phyloP scores from a whole-genome alignment of 2,329 filamentous ascomycete genomes.

The Nothomitra cinnamomea region DNA sequence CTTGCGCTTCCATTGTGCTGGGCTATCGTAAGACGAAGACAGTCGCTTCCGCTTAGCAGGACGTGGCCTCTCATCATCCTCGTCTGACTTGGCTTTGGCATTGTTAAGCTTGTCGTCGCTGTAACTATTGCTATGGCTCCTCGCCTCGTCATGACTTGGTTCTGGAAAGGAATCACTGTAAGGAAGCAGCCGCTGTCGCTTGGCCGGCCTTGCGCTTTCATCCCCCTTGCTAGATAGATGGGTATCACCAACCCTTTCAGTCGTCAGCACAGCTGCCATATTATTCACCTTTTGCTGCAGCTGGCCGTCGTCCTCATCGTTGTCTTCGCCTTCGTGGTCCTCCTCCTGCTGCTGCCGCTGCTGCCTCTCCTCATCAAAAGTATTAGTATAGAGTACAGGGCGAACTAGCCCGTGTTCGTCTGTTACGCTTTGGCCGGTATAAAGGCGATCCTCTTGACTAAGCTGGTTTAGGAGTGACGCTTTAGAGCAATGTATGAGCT shows the following conservation, averaged over 20 bases:
- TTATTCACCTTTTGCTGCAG: conserved; percentile 6
- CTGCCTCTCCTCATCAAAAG: conserved; percentile 6
- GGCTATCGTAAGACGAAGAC: too few species aligned
- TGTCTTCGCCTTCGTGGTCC: too few species aligned
- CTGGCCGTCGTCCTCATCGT: too few species aligned
- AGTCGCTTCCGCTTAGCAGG: too few species aligned
- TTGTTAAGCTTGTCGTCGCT: too few species aligned
- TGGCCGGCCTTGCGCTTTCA: conserved; percentile 8
- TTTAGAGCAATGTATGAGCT: conserved; percentile 7
- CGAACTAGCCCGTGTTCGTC: conserved; percentile 8
- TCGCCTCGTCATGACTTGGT: too few species aligned
- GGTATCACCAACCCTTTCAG: conserved; percentile 7
- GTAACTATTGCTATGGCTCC: too few species aligned
- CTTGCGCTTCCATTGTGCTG: too few species aligned
- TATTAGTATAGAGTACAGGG: conserved; percentile 4
- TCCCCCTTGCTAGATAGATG: too few species aligned
- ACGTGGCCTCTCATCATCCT: too few species aligned
- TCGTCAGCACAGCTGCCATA: conserved; percentile 7
- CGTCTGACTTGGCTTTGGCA: too few species aligned
- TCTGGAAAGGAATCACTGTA: conserved; percentile 8
- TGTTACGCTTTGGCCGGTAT: conserved; percentile 8
- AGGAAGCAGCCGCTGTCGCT: conserved; percentile 9
- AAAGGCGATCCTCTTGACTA: conserved; percentile 8
- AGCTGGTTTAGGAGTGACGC: conserved; percentile 8
- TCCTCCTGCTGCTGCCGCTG: too few species aligned